phyloP scores from a whole-genome alignment of 1,284 basidiomycete species.

The Fomitopsis palustris region DNA sequence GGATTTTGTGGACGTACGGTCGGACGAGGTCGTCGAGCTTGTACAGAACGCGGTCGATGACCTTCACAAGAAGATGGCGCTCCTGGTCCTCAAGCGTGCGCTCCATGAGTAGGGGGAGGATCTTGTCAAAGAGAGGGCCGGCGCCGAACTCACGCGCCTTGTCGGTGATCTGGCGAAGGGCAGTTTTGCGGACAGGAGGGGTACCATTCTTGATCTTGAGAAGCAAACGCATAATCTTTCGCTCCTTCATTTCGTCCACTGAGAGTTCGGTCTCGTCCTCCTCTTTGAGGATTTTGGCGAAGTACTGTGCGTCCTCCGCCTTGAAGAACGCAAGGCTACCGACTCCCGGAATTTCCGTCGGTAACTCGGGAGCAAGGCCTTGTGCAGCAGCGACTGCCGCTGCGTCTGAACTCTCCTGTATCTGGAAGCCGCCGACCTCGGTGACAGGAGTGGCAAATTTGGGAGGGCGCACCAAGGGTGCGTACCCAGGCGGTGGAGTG shows the following conservation, averaged over 20 bases:
- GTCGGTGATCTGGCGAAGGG: constrained; percentile 98
- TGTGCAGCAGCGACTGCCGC: constrained; percentile 84
- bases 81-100: constrained; percentile 98
- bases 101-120: constrained; percentile 98
- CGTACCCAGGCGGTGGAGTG: constrained; percentile 92
- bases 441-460: constrained; percentile 75
- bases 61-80: constrained; percentile 97
- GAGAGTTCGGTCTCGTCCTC: constrained; percentile 94
- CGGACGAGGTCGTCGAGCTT: constrained; percentile 99
- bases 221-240: constrained; percentile 99
- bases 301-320: constrained; percentile 96
- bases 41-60: constrained; percentile 98
- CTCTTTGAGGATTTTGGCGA: constrained; percentile 93
- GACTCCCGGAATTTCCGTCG: constrained; percentile 98
- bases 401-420: constrained; percentile 91
- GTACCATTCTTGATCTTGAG: constrained; percentile 99
- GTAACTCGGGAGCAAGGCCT: constrained; percentile 89
- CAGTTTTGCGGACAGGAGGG: constrained; percentile 96
- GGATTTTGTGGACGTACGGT: constrained; percentile 98
- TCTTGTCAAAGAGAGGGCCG: constrained; percentile 99
- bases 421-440: constrained; percentile 87
- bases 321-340: constrained; percentile 98
- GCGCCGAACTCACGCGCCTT: constrained; percentile 98
- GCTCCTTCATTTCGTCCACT: constrained; percentile 98
- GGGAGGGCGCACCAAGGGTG: constrained; percentile 76